phyloP scores from a whole-genome alignment of 345 rosid species.

The Durio zibethinus region DNA sequence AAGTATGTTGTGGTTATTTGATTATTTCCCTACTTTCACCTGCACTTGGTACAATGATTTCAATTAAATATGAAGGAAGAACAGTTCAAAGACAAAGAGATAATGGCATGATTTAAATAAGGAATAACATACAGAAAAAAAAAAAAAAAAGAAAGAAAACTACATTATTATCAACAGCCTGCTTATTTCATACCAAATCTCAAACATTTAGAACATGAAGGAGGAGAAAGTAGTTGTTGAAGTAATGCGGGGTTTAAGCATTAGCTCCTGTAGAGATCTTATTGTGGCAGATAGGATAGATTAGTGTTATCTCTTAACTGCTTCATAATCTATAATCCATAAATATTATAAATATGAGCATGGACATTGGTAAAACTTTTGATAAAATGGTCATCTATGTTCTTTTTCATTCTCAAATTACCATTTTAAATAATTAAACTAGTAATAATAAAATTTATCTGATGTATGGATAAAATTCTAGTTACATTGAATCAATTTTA shows the following conservation, averaged over 20 bases:
- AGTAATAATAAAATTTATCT: too few relatives aligned
- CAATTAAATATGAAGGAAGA: neutral
- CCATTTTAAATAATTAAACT: too few relatives aligned
- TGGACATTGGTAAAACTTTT: too few relatives aligned
- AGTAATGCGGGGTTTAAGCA: neutral
- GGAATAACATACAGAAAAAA: neutral
- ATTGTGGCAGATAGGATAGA: neutral
- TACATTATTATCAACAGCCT: neutral
- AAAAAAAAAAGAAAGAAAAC: too few relatives aligned
- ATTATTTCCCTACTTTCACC: slow-evolving; percentile 74
- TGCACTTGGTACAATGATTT: slow-evolving; percentile 29
- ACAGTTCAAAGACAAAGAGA: neutral
- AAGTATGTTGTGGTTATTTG: slow-evolving; percentile 67
- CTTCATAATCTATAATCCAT: neutral
- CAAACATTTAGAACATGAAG: slow-evolving; percentile 1
- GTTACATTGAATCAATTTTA: too few relatives aligned
- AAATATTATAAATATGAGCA: too few relatives aligned
- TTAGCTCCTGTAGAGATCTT: neutral
- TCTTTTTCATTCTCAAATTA: too few relatives aligned
- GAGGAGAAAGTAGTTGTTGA: neutral
- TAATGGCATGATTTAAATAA: neutral
- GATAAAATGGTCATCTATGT: too few relatives aligned
- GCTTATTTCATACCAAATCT: neutral
- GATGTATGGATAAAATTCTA: too few relatives aligned
- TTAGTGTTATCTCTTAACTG: neutral